Evolutionary conservation across 2,329 filamentous ascomycete species (phyloP).

Genomic region (Diaporthe helianthi): DNA sequence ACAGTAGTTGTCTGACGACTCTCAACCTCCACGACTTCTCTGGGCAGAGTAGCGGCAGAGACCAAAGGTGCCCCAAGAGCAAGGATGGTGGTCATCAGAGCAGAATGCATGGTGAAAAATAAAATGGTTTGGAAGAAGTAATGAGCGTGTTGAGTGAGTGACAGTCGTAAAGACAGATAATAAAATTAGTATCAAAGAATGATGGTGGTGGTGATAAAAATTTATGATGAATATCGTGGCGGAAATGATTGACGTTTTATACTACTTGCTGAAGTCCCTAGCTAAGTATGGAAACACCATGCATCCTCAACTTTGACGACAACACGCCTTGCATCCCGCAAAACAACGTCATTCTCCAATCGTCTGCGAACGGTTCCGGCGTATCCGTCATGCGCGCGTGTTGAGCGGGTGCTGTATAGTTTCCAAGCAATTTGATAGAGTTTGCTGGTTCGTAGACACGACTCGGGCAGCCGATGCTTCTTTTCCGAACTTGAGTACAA

Average conservation of each 20-base stretch:
- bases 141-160: background rate
- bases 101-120: background rate
- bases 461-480: conserved; percentile 18
- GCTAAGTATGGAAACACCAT: too few relatives aligned
- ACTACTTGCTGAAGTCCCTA: too few relatives aligned
- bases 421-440: conserved; percentile 11
- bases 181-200: background rate
- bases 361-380: background rate
- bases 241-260: background rate
- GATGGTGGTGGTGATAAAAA: background rate
- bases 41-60: conserved; percentile 1
- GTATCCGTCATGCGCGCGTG: conserved; percentile 1
- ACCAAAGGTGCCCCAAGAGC: conserved; percentile 4
- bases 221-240: background rate
- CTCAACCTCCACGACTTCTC: background rate
- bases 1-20: conserved; percentile 7
- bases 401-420: background rate
- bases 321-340: background rate
- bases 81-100: background rate
- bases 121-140: background rate
- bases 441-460: conserved; percentile 15
- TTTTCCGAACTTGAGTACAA: conserved; percentile 1
- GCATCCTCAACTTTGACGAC: background rate
- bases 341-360: background rate
- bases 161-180: background rate